Evolutionary conservation across 371 early-diverging fungal species (phyloP), one percentile per base, ranked within the genome.

Genomic region (Sporodiniella umbellata): DNA sequence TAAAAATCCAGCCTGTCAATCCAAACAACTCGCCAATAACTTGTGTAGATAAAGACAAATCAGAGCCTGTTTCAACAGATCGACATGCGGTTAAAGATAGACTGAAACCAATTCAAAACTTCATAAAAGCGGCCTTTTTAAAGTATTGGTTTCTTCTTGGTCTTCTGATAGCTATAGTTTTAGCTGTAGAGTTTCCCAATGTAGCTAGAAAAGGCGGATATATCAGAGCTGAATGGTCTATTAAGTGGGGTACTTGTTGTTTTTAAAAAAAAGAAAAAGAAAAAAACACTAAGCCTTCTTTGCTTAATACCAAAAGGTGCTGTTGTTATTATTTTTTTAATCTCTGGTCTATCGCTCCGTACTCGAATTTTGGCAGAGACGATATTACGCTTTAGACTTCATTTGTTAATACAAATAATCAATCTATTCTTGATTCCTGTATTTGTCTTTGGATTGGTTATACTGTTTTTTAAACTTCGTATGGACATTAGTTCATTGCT

Each of bases 281-380:
- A 33, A 33, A 25, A 35, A 17, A 26, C 17, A 10, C 5, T n/a
- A n/a, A n/a, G n/a, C n/a, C n/a, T n/a, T n/a, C n/a, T n/a, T n/a
- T n/a, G n/a, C n/a, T n/a, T n/a, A n/a, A n/a, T n/a, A n/a, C n/a
- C n/a, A n/a, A n/a, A 12, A 75, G 75, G 81, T 38, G 76, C 76
- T 40, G 86, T 86, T 15, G 68, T 79, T 31, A 45, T 86, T 33
- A 85, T 87, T 54, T 89, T 89, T 62, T 68, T 89, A 33, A 72
- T 87, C 33, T 84, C 87, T 11, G 89, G 89, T 6, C 57, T 89
- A 28, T 80, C 84, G 2, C 68, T 89, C 42, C 83, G 86, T 45
- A 80, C 86, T 38, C 65, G 66, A 43, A 85, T 79, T 19, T 68
- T 89, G 12, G 62, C 80, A 11, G 52, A 77, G 47, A 80, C 85